Conservation (phyloP, 1,284 basidiomycete genomes). For the Porodaedalea pini region DNA sequence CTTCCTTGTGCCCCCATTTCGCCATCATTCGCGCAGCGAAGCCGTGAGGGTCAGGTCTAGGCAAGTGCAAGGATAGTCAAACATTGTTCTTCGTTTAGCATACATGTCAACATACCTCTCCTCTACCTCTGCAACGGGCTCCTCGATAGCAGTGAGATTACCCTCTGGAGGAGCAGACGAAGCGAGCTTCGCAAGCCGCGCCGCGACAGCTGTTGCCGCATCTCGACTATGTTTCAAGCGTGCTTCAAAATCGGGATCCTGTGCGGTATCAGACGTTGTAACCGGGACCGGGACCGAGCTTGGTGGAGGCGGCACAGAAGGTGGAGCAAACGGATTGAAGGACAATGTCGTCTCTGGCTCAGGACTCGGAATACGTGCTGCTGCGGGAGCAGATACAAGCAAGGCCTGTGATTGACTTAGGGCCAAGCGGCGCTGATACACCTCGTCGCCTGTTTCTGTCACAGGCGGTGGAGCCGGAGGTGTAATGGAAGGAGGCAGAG, state of each 20-base stretch:
- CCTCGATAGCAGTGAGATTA: constrained; percentile 24
- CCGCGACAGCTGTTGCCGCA: constrained; percentile 79
- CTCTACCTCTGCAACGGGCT: constrained; percentile 26
- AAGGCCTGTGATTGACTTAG: constrained; percentile 41
- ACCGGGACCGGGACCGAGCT: constrained; percentile 37
- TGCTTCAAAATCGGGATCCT: constrained; percentile 42
- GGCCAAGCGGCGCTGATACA: constrained; percentile 58
- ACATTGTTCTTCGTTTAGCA: not conserved
- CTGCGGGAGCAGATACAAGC: constrained; percentile 29
- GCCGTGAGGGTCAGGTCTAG: constrained; percentile 59
- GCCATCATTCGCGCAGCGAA: constrained; percentile 84
- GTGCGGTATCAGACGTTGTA: constrained; percentile 31
- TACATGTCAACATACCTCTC: constrained; percentile 7
- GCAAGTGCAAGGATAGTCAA: constrained; percentile 12
- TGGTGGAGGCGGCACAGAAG: constrained; percentile 50
- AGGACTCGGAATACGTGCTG: constrained; percentile 34
- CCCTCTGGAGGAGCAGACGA: constrained; percentile 33
- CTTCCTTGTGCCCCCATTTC: constrained; percentile 93
- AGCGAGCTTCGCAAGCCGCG: constrained; percentile 59
- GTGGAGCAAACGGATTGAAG: constrained; percentile 62
- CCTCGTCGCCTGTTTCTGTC: constrained; percentile 64
- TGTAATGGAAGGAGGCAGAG: constrained; percentile 23
- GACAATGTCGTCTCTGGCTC: constrained; percentile 37
- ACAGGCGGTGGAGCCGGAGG: constrained; percentile 25
- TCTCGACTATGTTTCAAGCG: constrained; percentile 54